Percentiles rank a stretch among this genome's conserved stretches.
phyloP scores from a whole-genome alignment of 2,329 filamentous ascomycete species.

The Penicillium sp. region DNA sequence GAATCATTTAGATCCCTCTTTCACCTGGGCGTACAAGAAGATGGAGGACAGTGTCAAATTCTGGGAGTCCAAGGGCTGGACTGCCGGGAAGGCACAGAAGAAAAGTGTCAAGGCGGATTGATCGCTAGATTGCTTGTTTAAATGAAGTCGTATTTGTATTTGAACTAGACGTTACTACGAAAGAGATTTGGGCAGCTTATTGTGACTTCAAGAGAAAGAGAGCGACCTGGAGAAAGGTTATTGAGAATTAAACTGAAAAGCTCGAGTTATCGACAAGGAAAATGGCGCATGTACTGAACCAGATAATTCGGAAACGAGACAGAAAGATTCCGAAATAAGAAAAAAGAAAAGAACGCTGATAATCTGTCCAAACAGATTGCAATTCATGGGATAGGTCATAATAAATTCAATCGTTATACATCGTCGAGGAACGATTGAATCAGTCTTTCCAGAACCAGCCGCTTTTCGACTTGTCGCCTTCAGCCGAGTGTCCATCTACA shows the following conservation, averaged over 20 bases:
- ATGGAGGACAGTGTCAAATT: conserved; percentile 46
- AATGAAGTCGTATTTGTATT: background rate
- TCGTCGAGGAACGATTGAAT: background rate
- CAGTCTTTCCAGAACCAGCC: conserved; percentile 42
- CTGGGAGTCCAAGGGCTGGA: conserved; percentile 41
- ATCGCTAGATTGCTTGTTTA: background rate
- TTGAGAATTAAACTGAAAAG: background rate
- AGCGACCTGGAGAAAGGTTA: background rate
- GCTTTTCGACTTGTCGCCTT: conserved; percentile 10
- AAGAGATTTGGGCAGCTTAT: background rate
- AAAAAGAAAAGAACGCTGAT: conserved; percentile 1
- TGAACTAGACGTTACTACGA: background rate
- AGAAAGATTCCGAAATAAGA: background rate
- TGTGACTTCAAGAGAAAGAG: too few relatives aligned
- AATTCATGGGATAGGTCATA: conserved; percentile 3
- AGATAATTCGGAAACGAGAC: background rate
- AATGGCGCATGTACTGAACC: background rate
- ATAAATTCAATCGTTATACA: background rate
- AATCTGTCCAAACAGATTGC: background rate
- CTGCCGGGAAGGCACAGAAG: conserved; percentile 30
- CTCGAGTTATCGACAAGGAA: background rate
- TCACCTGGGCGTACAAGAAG: conserved; percentile 47
- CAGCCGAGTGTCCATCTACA: conserved; percentile 6
- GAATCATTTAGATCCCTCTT: conserved; percentile 31
- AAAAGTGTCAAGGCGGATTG: conserved; percentile 36